Percentiles rank a stretch among this genome's conserved stretches.
phyloP scores from a whole-genome alignment of 108 stramenopile species.

The Skeletonema menzelii region DNA sequence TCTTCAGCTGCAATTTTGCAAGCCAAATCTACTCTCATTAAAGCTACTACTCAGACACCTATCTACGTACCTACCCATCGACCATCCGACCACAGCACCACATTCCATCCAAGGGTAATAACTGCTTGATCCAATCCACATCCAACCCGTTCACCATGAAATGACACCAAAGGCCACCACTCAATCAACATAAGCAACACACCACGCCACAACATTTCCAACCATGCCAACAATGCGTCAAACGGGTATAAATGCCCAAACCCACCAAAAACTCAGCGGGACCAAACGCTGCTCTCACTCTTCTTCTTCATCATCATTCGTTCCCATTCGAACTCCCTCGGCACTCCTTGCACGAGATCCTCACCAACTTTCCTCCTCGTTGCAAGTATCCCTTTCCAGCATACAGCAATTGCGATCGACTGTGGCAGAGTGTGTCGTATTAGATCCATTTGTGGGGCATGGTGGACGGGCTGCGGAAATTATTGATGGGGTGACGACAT shows the following conservation, averaged over 20 bases:
- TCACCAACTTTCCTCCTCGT: slow-evolving; percentile 6
- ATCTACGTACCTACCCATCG: too few relatives aligned
- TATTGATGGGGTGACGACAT: slow-evolving; percentile 7
- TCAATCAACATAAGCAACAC: too few relatives aligned
- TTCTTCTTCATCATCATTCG: slow-evolving; percentile 5
- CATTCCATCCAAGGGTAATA: too few relatives aligned
- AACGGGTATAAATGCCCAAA: slow-evolving; percentile 11
- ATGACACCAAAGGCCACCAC: neutral
- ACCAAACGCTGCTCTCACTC: neutral
- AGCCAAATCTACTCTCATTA: too few relatives aligned
- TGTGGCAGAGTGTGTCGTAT: slow-evolving; percentile 21
- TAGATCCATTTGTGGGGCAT: slow-evolving; percentile 28
- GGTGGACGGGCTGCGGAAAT: slow-evolving; percentile 3
- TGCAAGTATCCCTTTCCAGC: slow-evolving; percentile 8
- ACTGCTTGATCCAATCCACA: too few relatives aligned
- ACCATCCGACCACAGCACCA: too few relatives aligned
- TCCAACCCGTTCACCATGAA: too few relatives aligned
- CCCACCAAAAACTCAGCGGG: slow-evolving; percentile 10
- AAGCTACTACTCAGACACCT: too few relatives aligned
- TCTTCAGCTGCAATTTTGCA: too few relatives aligned
- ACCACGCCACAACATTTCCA: neutral
- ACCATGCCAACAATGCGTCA: slow-evolving; percentile 37
- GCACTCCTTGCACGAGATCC: slow-evolving; percentile 46
- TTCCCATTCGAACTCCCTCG: slow-evolving; percentile 40
- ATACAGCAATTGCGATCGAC: slow-evolving; percentile 15